These are phyloP conservation scores for Aspergillus luchuensis DNA, from an alignment of 2,329 filamentous ascomycete species.

Conservation along the genomic window DNA sequence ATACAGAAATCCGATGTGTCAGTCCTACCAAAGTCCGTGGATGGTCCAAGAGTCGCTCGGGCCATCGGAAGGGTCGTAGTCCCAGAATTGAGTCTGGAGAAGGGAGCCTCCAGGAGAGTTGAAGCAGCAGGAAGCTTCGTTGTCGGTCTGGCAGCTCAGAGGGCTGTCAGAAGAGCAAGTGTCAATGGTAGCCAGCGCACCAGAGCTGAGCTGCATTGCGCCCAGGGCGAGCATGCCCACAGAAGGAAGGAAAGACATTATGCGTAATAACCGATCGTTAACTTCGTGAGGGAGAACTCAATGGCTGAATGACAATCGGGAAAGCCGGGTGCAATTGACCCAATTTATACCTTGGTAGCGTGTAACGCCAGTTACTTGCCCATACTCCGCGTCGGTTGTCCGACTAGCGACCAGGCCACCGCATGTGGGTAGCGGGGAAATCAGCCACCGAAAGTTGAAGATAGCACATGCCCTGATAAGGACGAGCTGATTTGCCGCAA, in stretches of 20 bases:
- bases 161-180: constrained; percentile 41
- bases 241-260: constrained; percentile 25
- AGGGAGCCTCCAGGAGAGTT: constrained; percentile 60
- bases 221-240: constrained; percentile 29
- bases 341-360: constrained; percentile 4
- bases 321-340: neutral
- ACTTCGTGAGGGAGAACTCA: neutral
- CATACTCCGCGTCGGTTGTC: neutral
- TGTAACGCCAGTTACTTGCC: neutral
- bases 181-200: constrained; percentile 28
- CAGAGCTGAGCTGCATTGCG: constrained; percentile 22
- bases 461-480: constrained; percentile 34
- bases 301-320: neutral
- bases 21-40: constrained; percentile 56
- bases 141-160: constrained; percentile 58
- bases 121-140: constrained; percentile 58
- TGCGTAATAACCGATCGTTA: neutral
- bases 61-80: constrained; percentile 56
- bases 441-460: constrained; percentile 7
- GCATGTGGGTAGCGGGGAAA: neutral
- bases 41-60: constrained; percentile 61
- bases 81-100: constrained; percentile 64
- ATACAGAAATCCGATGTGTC: neutral
- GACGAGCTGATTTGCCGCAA: constrained; percentile 27
- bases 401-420: neutral